Evolutionary conservation across 768 basidiomycete species (phyloP).

Genomic region (Tricholoma matsutake): DNA sequence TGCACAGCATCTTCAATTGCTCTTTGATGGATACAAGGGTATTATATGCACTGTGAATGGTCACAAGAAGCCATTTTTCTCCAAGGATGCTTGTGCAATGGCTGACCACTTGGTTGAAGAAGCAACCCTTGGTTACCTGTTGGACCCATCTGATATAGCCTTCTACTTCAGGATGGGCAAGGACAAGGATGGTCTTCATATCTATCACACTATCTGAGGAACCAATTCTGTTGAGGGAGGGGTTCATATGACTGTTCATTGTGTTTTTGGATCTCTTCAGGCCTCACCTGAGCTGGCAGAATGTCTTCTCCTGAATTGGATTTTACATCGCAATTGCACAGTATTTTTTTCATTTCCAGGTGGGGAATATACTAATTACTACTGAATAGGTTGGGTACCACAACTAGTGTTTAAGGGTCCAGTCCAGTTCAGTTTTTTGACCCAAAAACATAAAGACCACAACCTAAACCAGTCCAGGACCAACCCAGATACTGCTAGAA

Average conservation of each 20-base stretch:
- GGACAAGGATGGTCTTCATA: slow-evolving; percentile 15
- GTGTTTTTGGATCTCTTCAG: slow-evolving; percentile 21
- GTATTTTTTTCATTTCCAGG: not conserved
- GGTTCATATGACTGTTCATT: slow-evolving; percentile 16
- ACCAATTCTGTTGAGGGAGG: slow-evolving; percentile 24
- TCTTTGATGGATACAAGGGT: too few relatives aligned
- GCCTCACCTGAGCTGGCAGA: slow-evolving; percentile 19
- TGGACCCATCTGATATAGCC: slow-evolving; percentile 14
- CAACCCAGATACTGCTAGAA: too few relatives aligned
- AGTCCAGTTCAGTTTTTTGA: too few relatives aligned
- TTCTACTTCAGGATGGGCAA: slow-evolving; percentile 11
- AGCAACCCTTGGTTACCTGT: slow-evolving; percentile 14
- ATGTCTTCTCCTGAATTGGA: not conserved
- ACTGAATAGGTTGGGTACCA: not conserved
- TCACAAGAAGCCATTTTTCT: too few relatives aligned
- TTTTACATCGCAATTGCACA: not conserved
- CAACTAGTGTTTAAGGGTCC: too few relatives aligned
- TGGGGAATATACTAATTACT: not conserved
- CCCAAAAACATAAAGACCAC: too few relatives aligned
- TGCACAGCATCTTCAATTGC: not conserved
- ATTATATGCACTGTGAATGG: too few relatives aligned
- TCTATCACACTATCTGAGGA: slow-evolving; percentile 15
- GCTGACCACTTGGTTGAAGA: slow-evolving; percentile 11
- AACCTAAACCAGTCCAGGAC: too few relatives aligned
- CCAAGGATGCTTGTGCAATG: slow-evolving; percentile 4